phyloP scores from a whole-genome alignment of 2,329 filamentous ascomycete genomes.

The Mariannaea elegans region DNA sequence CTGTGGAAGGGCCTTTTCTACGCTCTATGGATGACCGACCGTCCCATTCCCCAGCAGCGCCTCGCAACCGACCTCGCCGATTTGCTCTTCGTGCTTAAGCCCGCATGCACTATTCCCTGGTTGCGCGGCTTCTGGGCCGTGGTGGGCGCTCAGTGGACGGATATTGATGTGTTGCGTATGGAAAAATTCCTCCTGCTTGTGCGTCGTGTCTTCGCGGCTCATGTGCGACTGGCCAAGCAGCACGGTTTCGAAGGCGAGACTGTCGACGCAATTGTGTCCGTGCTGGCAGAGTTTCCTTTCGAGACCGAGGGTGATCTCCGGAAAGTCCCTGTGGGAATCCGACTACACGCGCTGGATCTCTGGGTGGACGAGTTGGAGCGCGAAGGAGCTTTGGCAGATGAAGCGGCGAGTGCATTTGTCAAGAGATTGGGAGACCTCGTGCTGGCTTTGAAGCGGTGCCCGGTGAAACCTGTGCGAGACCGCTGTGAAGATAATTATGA shows the following conservation, averaged over 20 bases:
- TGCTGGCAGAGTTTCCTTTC: slow-evolving; percentile 45
- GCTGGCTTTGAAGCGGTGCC: slow-evolving; percentile 63
- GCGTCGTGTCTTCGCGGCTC: slow-evolving; percentile 78
- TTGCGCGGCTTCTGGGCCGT: slow-evolving; percentile 77
- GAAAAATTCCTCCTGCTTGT: slow-evolving; percentile 94
- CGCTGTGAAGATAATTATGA: slow-evolving; percentile 75
- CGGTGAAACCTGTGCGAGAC: slow-evolving; percentile 75
- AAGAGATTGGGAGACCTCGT: slow-evolving; percentile 63
- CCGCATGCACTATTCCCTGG: slow-evolving; percentile 54
- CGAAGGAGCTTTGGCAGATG: slow-evolving; percentile 61
- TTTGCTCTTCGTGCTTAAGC: slow-evolving; percentile 67
- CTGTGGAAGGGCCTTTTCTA: slow-evolving; percentile 97
- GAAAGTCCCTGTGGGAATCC: slow-evolving; percentile 81
- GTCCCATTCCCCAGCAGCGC: slow-evolving; percentile 84
- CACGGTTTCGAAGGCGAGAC: slow-evolving; percentile 45
- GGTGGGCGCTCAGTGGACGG: slow-evolving; percentile 75
- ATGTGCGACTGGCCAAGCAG: slow-evolving; percentile 61
- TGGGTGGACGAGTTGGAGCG: slow-evolving; percentile 91
- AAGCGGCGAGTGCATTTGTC: slow-evolving; percentile 57
- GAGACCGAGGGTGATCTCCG: slow-evolving; percentile 51
- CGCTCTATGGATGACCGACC: slow-evolving; percentile 93
- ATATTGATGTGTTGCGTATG: slow-evolving; percentile 79
- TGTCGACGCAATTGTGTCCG: slow-evolving; percentile 38
- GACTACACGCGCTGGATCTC: slow-evolving; percentile 88
- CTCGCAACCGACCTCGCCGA: slow-evolving; percentile 81